Evolutionary conservation across 441 rosid species (phyloP).

Genomic region (Jatropha podagrica): DNA sequence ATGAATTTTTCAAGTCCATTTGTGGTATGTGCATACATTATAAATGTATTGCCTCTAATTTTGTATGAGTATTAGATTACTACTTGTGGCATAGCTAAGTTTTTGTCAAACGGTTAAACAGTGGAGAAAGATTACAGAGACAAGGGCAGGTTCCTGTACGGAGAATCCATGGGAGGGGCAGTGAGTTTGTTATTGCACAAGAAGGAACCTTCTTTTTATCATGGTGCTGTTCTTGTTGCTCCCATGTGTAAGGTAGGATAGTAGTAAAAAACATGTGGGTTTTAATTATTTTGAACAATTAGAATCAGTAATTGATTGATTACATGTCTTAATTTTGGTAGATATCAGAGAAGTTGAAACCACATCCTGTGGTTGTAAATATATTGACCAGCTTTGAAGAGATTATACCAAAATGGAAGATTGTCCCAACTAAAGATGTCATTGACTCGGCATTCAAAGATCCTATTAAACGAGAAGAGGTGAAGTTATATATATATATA

Average conservation of each 20-base stretch:
- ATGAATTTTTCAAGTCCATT: constrained; percentile 67
- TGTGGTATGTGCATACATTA: constrained; percentile 44
- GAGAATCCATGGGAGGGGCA: constrained; percentile 99
- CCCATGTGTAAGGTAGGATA: constrained; percentile 96
- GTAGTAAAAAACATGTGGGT: background rate
- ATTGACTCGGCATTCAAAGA: constrained; percentile 84
- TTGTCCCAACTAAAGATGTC: constrained; percentile 88
- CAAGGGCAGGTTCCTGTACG: constrained; percentile 79
- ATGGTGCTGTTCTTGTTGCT: constrained; percentile 94
- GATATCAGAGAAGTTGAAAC: constrained; percentile 97
- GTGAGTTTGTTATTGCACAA: constrained; percentile 79
- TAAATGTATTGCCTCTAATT: background rate
- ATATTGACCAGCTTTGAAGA: constrained; percentile 77
- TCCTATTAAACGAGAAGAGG: constrained; percentile 81
- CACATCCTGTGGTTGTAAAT: constrained; percentile 80
- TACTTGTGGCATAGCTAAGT: background rate
- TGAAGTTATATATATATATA: background rate
- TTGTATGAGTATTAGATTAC: background rate
- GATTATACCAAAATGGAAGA: constrained; percentile 95
- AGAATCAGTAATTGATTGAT: background rate
- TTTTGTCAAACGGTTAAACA: constrained; percentile 20
- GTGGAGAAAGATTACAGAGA: constrained; percentile 57
- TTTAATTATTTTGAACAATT: background rate
- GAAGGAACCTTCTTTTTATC: constrained; percentile 77
- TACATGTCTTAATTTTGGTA: constrained; percentile 23